Percentiles rank a stretch among this genome's conserved stretches.
Evolutionary conservation across 164 flowering plant species (phyloP).

Genomic region (Stephania cephalantha): DNA sequence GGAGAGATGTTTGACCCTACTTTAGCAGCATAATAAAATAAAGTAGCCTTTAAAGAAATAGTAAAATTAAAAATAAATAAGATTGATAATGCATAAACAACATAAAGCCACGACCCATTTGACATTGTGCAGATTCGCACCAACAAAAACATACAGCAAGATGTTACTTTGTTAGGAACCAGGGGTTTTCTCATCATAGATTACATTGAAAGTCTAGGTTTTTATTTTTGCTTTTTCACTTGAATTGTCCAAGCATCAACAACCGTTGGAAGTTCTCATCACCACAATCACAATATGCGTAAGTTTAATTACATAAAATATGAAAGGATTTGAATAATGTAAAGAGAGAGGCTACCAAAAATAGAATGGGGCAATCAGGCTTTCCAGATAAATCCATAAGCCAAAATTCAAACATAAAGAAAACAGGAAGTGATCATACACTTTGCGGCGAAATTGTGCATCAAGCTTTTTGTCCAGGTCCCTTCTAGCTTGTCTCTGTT

Average conservation of each 20-base stretch:
- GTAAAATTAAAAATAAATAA: background rate
- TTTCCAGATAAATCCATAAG: background rate
- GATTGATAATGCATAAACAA: background rate
- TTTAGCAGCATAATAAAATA: background rate
- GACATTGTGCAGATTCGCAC: too few relatives aligned
- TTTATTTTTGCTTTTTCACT: background rate
- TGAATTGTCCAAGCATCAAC: background rate
- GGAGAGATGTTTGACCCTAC: background rate
- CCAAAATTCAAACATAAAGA: background rate
- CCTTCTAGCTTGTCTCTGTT: slow-evolving; percentile 43
- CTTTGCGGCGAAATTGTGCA: slow-evolving; percentile 66
- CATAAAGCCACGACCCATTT: background rate
- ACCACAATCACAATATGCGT: background rate
- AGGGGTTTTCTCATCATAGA: background rate
- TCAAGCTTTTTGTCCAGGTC: slow-evolving; percentile 66
- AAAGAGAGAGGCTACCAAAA: background rate
- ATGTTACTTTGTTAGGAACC: background rate
- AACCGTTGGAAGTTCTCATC: background rate
- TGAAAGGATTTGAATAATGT: too few relatives aligned
- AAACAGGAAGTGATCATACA: slow-evolving; percentile 40
- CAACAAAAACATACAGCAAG: too few relatives aligned
- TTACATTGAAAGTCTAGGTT: background rate
- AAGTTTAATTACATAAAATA: background rate
- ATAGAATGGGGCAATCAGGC: background rate
- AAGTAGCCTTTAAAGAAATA: background rate